A percentile compares a stretch with the other conserved stretches of the same genome.
These are phyloP conservation scores for Physcomitrellopsis africana DNA, from an alignment of 225 moss, liverwort and hornwort genomes.

Conservation along the genomic window DNA sequence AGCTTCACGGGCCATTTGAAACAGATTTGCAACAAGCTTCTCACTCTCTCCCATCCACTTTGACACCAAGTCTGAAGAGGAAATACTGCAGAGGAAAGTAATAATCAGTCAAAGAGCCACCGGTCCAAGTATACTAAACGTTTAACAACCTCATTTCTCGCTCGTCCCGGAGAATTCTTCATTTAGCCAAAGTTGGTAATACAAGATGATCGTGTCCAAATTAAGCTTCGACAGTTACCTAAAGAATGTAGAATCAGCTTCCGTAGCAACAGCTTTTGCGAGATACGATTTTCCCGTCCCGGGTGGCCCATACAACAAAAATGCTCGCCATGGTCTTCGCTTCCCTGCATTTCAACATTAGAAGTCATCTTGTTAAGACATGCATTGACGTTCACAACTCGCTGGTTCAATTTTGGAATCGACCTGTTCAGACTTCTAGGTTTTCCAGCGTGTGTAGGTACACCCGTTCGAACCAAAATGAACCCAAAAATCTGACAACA, in stretches of 20 bases:
- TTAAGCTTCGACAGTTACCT: constrained; percentile 39
- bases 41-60: constrained; percentile 99
- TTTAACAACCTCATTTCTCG: background rate
- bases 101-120: constrained; percentile 1
- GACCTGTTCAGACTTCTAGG: background rate
- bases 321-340: constrained; percentile 95
- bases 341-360: constrained; percentile 51
- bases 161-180: constrained; percentile 4
- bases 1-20: constrained; percentile 98
- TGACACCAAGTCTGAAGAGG: constrained; percentile 94
- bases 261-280: constrained; percentile 96
- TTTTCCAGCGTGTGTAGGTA: background rate
- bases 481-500: background rate
- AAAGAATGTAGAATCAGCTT: constrained; percentile 95
- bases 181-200: background rate
- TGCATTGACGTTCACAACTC: background rate
- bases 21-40: constrained; percentile 93
- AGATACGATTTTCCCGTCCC: constrained; percentile 98
- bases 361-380: constrained; percentile 20
- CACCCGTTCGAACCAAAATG: background rate
- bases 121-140: constrained; percentile 3
- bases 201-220: background rate
- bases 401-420: background rate
- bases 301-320: constrained; percentile 91
- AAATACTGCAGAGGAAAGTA: constrained; percentile 72